phyloP scores from a whole-genome alignment of 1,284 basidiomycete genomes.

The Ganoderma resinaceum region DNA sequence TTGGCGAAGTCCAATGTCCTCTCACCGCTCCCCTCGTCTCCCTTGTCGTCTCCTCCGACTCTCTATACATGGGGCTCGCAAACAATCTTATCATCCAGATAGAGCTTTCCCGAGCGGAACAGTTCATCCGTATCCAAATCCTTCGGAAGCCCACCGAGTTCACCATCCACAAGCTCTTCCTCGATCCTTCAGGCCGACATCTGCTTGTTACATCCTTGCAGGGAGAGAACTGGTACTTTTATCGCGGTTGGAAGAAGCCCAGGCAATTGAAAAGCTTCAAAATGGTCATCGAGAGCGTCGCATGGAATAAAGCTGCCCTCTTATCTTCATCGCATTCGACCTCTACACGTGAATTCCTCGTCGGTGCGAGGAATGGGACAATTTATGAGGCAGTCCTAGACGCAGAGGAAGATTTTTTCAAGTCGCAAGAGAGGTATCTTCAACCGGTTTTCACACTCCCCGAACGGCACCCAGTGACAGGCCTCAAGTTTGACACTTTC shows the following conservation, averaged over 20 bases:
- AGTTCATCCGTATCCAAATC: slow-evolving; percentile 80
- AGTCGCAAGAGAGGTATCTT: slow-evolving; percentile 84
- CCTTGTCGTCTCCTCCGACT: slow-evolving; percentile 85
- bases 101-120: slow-evolving; percentile 83
- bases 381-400: slow-evolving; percentile 90
- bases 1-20: slow-evolving; percentile 88
- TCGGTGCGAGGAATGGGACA: slow-evolving; percentile 86
- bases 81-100: slow-evolving; percentile 85
- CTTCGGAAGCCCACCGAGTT: slow-evolving; percentile 75
- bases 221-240: slow-evolving; percentile 96
- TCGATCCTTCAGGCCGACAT: slow-evolving; percentile 93
- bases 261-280: slow-evolving; percentile 82
- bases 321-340: slow-evolving; percentile 69
- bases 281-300: slow-evolving; percentile 91
- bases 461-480: slow-evolving; percentile 82
- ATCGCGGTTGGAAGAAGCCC: slow-evolving; percentile 81
- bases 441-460: slow-evolving; percentile 82
- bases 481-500: slow-evolving; percentile 82
- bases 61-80: slow-evolving; percentile 84
- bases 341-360: slow-evolving; percentile 86
- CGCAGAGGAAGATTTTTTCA: slow-evolving; percentile 91
- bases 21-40: slow-evolving; percentile 83
- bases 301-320: slow-evolving; percentile 87
- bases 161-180: slow-evolving; percentile 80
- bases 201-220: slow-evolving; percentile 85